Evolutionary conservation across 2,329 filamentous ascomycete species (phyloP), one percentile per base, ranked within the genome.

Genomic region (Triangularia setosa): DNA sequence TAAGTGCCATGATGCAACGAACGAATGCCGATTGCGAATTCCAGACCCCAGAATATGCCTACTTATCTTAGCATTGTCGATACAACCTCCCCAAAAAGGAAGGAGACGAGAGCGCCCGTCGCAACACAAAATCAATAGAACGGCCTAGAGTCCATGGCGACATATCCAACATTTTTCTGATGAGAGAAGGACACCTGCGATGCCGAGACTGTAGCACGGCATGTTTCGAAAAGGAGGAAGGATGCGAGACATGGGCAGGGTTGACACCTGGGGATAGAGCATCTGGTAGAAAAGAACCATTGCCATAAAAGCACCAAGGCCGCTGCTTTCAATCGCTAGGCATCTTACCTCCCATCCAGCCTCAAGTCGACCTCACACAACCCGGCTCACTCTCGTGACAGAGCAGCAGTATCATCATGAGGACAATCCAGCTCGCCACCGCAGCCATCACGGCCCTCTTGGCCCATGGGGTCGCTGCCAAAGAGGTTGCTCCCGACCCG

Each of bases 61-160:
- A 48, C 40, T 23, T 48, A 48, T 48, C 40, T 48, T 48, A 48
- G 40, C 8, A 48, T 21, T 40, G 9, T 40, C 9, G 33, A 27
- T 48, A 60, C 58, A 60, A 60, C 58, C 58, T 60, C 58, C 58
- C 58, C 16, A 23, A 60, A 52, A 16, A 44, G 58, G 58, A 60
- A 60, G 58, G 58, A 60, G 58, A 40, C 27, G 23, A 16, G 11
- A 48, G 40, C 40, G 9, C 40, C 21, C 9, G 40, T 48, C 21
- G 40, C 40, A 48, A 2, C 40, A 6, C 40, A 21, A 48, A 48
- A 48, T 48, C 40, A n/a, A 48, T 48, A 48, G 40, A 21, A 21
- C n/a, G 40, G 40, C 40, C 40, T 21, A 7, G 40, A 21, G n/a
- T 48, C 40, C 21, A 48, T 48, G 40, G 40, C 40, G 40, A 48